Conservation (phyloP, 768 basidiomycete species). For the Trametes punicea region DNA sequence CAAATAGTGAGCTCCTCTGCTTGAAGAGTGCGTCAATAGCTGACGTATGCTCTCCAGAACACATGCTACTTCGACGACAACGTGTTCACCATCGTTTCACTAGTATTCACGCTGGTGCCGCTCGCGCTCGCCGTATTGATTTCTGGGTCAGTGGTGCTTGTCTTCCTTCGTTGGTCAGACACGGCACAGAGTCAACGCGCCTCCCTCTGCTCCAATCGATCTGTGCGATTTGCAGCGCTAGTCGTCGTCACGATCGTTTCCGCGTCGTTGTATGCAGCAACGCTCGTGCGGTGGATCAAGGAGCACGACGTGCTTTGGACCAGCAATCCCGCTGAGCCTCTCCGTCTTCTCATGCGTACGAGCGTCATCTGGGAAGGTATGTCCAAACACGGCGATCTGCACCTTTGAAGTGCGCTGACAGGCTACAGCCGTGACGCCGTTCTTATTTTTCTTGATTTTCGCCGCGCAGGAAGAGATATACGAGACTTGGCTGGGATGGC, state of each 20-base stretch:
- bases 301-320: background rate
- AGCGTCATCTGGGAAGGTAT: conserved; percentile 25
- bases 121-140: conserved; percentile 17
- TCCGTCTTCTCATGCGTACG: background rate
- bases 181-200: conserved; percentile 5
- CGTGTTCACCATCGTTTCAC: conserved; percentile 16
- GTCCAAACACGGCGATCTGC: background rate
- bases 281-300: conserved; percentile 19
- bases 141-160: conserved; percentile 5
- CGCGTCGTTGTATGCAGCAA: conserved; percentile 18
- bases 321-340: background rate
- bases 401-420: background rate
- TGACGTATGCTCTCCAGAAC: conserved; percentile 5
- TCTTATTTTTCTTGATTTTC: conserved; percentile 24
- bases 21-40: background rate
- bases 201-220: conserved; percentile 7
- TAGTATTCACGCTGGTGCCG: conserved; percentile 19
- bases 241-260: conserved; percentile 21
- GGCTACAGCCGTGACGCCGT: conserved; percentile 12
- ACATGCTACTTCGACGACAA: conserved; percentile 18
- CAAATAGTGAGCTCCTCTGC: background rate
- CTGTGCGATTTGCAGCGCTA: conserved; percentile 21
- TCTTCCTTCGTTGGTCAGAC: conserved; percentile 16
- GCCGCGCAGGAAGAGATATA: conserved; percentile 25
- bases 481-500: conserved; percentile 18